Evolutionary conservation across 495 filamentous ascomycete genomes (phyloP).

Genomic region (Neohortaea acidophila): DNA sequence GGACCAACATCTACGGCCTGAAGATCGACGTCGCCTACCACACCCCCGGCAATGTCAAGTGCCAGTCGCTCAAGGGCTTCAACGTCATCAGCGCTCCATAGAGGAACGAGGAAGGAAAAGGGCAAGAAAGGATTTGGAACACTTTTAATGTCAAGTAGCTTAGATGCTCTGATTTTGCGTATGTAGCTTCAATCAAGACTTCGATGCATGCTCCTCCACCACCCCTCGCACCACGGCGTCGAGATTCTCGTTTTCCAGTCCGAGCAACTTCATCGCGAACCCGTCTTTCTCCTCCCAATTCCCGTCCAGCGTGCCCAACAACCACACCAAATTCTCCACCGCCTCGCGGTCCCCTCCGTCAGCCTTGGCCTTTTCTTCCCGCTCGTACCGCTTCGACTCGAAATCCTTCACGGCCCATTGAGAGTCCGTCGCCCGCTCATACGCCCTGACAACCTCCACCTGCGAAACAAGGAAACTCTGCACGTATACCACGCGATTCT

Average conservation of each 20-base stretch:
- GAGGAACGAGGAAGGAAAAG: too few species aligned
- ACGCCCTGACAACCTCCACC: constrained; percentile 30
- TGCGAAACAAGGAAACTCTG: constrained; percentile 33
- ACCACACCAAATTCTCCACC: constrained; percentile 14
- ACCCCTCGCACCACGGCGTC: constrained; percentile 6
- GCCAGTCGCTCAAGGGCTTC: background rate
- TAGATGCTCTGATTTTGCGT: too few species aligned
- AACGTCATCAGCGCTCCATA: too few species aligned
- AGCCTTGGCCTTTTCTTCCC: constrained; percentile 9
- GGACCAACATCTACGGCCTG: background rate
- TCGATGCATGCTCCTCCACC: constrained; percentile 3
- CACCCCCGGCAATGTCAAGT: background rate
- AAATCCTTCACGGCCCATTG: constrained; percentile 29
- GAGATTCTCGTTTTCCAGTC: constrained; percentile 16
- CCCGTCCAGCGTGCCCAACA: constrained; percentile 12
- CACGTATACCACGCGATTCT: constrained; percentile 36
- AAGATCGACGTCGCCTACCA: background rate
- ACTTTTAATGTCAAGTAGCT: too few species aligned
- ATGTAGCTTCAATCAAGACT: too few species aligned
- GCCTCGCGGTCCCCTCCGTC: constrained; percentile 6
- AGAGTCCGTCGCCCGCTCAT: constrained; percentile 31
- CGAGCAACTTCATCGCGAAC: constrained; percentile 12
- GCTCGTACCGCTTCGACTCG: constrained; percentile 20
- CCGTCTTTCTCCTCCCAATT: constrained; percentile 9
- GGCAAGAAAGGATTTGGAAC: too few species aligned